These are phyloP conservation scores for Polyporus tsugae DNA, from an alignment of 1,284 basidiomycete genomes.

Conservation along the genomic window DNA sequence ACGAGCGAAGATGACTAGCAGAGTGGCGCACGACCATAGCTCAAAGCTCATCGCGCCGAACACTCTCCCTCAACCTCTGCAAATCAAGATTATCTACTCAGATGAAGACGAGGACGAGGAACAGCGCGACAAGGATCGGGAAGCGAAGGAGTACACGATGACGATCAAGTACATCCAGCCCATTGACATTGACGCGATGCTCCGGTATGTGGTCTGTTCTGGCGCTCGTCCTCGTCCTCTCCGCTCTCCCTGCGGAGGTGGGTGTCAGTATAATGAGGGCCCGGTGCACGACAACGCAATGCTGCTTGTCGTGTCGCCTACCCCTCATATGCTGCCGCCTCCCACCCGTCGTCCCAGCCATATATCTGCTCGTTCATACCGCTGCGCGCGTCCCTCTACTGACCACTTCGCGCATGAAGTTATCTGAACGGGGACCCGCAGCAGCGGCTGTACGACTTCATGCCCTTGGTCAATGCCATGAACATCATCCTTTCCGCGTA, in stretches of 20 bases:
- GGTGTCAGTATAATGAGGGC: conserved; percentile 32
- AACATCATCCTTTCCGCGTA: conserved; percentile 74
- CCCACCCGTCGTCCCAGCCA: conserved; percentile 20
- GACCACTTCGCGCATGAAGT: conserved; percentile 45
- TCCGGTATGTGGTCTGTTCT: conserved; percentile 50
- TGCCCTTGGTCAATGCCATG: conserved; percentile 74
- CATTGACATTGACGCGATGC: conserved; percentile 65
- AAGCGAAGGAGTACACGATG: conserved; percentile 66
- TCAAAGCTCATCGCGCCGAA: conserved; percentile 68
- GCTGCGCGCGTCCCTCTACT: conserved; percentile 28
- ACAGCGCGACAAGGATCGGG: conserved; percentile 26
- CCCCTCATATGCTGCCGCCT: conserved; percentile 33
- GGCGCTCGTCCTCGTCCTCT: not conserved
- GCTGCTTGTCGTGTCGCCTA: conserved; percentile 25
- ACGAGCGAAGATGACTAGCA: conserved; percentile 55
- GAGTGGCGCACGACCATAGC: conserved; percentile 75
- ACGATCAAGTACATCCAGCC: conserved; percentile 65
- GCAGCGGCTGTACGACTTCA: conserved; percentile 68
- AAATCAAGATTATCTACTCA: conserved; percentile 62
- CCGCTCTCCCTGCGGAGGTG: conserved; percentile 23
- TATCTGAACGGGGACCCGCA: conserved; percentile 67
- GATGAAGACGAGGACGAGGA: conserved; percentile 71
- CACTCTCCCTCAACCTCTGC: conserved; percentile 63
- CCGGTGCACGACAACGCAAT: conserved; percentile 24
- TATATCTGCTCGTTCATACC: conserved; percentile 7